Evolutionary conservation across 106 monocot species (phyloP), one percentile per base, ranked within the genome.

Genomic region (Phalaenopsis aphrodite): DNA sequence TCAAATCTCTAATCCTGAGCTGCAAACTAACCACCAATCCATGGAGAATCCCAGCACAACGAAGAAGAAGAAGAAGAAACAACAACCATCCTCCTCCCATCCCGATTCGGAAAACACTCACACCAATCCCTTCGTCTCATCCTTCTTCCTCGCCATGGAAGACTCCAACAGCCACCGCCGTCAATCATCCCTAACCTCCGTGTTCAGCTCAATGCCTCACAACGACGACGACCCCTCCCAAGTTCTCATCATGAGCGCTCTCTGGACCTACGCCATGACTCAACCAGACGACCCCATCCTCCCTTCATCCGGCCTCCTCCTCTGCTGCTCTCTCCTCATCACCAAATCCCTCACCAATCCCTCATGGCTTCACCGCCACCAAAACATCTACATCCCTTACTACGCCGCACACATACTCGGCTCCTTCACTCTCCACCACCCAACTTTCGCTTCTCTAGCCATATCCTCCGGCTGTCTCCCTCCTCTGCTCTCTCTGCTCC

Each of bases 371-470:
- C 81, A 24, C 23, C 82, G 80, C 5, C 82, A 83, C 72, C 89
- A 91, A 82, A 89, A 93, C 79, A 56, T 86, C 76, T 93, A 87
- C 82, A 86, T 93, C 41, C 93, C 91, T 8, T 93, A 93, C 80
- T 93, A 93, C 67, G 93, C 93, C 61, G 93, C 93, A 9, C 93
- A 93, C 77, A 74, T 89, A 75, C 37, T 93, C 65, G 93, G 93
- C 39, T 93, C 93, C n/a, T 93, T 86, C 88, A 91, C 93, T 57
- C 84, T 91, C 77, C 75, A 76, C 42, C 42, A 75, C 14, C 58
- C 88, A 8, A 21, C 72, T 2, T 84, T 86, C 19, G 93, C 91
- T 2, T 76, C 72, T 39, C 83, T 89, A 11, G 93, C 89, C 21
- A 79, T 87, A 16, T 78, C 83, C 8, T 43, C 89, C 73, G 91